A percentile compares a stretch with the other conserved stretches of the same genome.
phyloP scores from a whole-genome alignment of 768 basidiomycete genomes.

The Agrocybe praecox region DNA sequence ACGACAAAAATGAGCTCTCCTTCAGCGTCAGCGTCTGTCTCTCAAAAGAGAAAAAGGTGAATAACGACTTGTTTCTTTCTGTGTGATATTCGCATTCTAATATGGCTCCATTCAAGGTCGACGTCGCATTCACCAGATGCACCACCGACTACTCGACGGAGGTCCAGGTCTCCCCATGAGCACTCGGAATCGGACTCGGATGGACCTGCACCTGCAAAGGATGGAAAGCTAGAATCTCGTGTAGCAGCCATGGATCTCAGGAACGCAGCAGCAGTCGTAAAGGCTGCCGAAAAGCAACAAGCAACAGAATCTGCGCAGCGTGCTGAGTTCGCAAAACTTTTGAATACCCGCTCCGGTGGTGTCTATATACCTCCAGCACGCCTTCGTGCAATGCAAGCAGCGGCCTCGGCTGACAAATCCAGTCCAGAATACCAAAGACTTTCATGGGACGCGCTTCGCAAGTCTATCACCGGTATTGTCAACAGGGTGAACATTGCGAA shows the following conservation, averaged over 20 bases:
- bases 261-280: constrained; percentile 40
- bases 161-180: constrained; percentile 45
- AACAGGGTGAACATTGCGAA: constrained; percentile 98
- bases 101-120: constrained; percentile 37
- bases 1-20: constrained; percentile 21
- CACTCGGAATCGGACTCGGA: constrained; percentile 36
- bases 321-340: constrained; percentile 89
- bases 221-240: constrained; percentile 75
- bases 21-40: constrained; percentile 16
- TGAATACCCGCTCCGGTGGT: constrained; percentile 84
- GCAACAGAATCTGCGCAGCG: constrained; percentile 65
- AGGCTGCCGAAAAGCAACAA: constrained; percentile 35
- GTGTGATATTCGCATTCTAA: not conserved
- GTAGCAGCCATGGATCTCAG: constrained; percentile 71
- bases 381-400: constrained; percentile 85
- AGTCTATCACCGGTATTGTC: constrained; percentile 98
- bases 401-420: constrained; percentile 78
- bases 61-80: not conserved
- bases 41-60: constrained; percentile 55
- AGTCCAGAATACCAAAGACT: constrained; percentile 91
- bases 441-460: constrained; percentile 97
- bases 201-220: constrained; percentile 79
- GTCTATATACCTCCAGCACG: constrained; percentile 97
- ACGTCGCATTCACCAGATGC: constrained; percentile 46
- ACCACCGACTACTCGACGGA: constrained; percentile 46